Conservation (phyloP, 1,284 basidiomycete species). For the Sanghuangporus baumii region DNA sequence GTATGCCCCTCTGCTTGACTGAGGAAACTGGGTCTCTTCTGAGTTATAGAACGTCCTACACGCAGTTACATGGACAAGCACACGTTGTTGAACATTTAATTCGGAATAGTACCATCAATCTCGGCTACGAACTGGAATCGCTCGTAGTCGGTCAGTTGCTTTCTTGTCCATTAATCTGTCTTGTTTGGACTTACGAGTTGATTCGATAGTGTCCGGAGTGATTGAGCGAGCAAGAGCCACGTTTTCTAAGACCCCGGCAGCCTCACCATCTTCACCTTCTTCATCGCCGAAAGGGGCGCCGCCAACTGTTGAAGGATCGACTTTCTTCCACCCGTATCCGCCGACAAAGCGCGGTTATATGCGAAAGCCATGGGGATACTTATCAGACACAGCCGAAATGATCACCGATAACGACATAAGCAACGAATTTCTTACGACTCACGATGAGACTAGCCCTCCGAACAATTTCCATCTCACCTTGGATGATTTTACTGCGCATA, state of each 20-base stretch:
- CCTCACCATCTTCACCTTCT: background rate
- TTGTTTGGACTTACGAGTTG: background rate
- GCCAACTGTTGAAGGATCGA: background rate
- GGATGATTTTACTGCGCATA: background rate
- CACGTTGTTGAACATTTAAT: background rate
- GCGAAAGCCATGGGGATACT: conserved; percentile 4
- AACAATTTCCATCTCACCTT: background rate
- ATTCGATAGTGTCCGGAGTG: background rate
- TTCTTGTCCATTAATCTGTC: background rate
- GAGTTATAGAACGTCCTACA: conserved; percentile 1
- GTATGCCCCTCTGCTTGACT: background rate
- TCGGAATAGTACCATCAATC: background rate
- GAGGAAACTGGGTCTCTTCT: background rate
- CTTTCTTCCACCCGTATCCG: background rate
- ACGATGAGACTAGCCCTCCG: no score
- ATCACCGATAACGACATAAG: background rate
- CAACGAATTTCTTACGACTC: background rate
- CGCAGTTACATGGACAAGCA: background rate
- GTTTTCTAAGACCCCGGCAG: background rate
- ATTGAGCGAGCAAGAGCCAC: background rate
- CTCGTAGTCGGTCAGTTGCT: background rate
- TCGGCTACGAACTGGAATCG: background rate
- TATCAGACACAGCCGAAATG: background rate
- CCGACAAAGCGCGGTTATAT: background rate
- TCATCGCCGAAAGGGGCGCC: background rate